Evolutionary conservation across 768 basidiomycete species (phyloP).

Genomic region (Paxillus ammoniavirescens): DNA sequence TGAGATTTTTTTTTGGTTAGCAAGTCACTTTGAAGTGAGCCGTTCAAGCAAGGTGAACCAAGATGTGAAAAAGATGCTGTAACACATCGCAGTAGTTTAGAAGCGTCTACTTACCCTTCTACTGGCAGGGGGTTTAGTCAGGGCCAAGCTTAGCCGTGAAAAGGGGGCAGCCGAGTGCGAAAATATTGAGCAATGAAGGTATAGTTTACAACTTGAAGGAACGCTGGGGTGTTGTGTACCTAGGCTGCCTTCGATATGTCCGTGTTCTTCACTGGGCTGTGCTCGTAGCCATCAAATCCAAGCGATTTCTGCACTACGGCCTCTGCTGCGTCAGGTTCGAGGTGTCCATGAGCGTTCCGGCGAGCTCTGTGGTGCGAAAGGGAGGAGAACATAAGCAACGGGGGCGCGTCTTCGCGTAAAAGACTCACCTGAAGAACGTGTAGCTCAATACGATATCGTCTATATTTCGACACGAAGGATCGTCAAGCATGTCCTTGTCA

Average conservation of each 20-base stretch:
- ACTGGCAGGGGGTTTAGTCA: no score
- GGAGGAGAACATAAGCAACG: neutral
- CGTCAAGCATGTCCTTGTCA: constrained; percentile 94
- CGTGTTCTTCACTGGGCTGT: constrained; percentile 31
- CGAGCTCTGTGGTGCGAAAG: constrained; percentile 58
- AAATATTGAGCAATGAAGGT: neutral
- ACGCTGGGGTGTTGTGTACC: neutral
- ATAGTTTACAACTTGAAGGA: neutral
- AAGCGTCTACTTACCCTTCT: no score
- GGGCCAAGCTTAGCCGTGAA: no score
- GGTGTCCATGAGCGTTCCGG: constrained; percentile 78
- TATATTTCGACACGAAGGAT: constrained; percentile 81
- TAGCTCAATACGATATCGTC: constrained; percentile 94
- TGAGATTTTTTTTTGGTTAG: no score
- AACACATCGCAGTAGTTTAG: no score
- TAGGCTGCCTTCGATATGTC: neutral
- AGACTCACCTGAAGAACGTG: constrained; percentile 87
- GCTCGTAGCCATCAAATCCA: constrained; percentile 69
- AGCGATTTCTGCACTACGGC: constrained; percentile 77
- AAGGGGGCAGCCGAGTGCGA: neutral
- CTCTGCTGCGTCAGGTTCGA: constrained; percentile 88
- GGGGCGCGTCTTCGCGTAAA: neutral
- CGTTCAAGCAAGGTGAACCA: no score
- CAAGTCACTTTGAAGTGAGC: no score
- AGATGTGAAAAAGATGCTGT: no score